Base-by-base conservation (phyloP, 805 yeast species). In the Wickerhamomyces chambardii region DNA sequence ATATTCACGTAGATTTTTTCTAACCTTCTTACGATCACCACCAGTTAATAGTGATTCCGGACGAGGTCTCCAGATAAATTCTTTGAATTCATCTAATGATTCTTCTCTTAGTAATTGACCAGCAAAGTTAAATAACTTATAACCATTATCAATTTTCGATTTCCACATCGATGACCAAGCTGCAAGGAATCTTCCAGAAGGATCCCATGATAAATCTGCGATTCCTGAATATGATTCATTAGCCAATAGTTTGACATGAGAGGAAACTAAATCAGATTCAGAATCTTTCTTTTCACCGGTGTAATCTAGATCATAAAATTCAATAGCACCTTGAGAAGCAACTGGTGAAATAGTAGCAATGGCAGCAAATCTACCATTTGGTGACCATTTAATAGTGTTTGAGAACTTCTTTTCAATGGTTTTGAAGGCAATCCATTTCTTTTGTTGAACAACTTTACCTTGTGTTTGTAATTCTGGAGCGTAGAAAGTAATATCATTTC, bases 1-100 rank as follows among this genome's bases (percentile, higher is more conserved):
- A 72, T 83, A 85, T 62, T 84, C 90, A 57, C 80, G 76, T 67
- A 90, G 65, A 66, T 82, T 82, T 82, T 84, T 84, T 68, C 85
- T 75, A 43, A 92, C 86, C 71, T 80, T 82, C 81, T 86, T 85
- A 68, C 76, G 76, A 59, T 85, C 94, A 46, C 76, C 81, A 50
- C 79, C 76, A 41, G 78, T 67, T 55, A 92, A 74, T 45, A 79
- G 61, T 2, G 87, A 70, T 15, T 73, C 75, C 34, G 98, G 98
- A 66, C 98, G 80, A 52, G 97, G 97, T 70, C 99, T 84, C 99
- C 99, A 92, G 42, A 75, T 68, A 52, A 90, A 84, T 42, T 84
- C 89, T 63, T 78, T 84, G 74, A 92, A 86, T 37, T 79, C 83
- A 50, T 84, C 92, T 41, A 84, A 59, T 17, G 71, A 59, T 53